Conservation (phyloP, 2,329 filamentous ascomycete species). For the Lasiodiplodia theobromae region DNA sequence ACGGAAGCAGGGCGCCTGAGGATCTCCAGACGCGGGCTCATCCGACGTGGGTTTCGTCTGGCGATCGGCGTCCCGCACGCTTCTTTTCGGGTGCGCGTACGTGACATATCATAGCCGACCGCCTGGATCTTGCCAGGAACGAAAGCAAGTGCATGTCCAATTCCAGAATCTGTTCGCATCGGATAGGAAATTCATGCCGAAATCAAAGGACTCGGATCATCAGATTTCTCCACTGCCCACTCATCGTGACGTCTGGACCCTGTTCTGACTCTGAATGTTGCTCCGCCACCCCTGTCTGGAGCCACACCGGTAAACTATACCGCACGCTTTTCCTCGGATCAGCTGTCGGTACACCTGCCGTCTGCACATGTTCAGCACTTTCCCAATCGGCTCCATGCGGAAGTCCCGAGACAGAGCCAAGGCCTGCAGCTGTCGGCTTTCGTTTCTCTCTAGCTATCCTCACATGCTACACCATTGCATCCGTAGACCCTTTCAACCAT, state of each 20-base stretch:
- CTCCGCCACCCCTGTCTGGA: neutral
- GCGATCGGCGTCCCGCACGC: slow-evolving; percentile 13
- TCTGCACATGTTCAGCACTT: neutral
- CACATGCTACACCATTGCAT: neutral
- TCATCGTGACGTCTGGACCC: slow-evolving; percentile 22
- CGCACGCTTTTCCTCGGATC: neutral
- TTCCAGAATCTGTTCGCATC: neutral
- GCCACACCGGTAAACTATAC: slow-evolving; percentile 4
- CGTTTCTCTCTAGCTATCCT: neutral
- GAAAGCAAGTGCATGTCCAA: neutral
- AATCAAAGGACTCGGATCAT: slow-evolving; percentile 10
- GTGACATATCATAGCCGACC: slow-evolving; percentile 12
- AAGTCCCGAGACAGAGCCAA: neutral
- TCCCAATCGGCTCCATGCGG: neutral
- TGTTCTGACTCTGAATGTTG: slow-evolving; percentile 1
- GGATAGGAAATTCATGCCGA: slow-evolving; percentile 5
- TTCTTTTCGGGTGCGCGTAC: slow-evolving; percentile 3
- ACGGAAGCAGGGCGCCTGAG: slow-evolving; percentile 12
- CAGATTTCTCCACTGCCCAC: slow-evolving; percentile 3
- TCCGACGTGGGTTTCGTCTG: slow-evolving; percentile 8
- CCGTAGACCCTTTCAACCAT: neutral
- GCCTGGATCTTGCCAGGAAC: slow-evolving; percentile 1
- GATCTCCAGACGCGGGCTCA: slow-evolving; percentile 21
- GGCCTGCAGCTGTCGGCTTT: neutral
- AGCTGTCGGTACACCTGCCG: slow-evolving; percentile 14